phyloP scores from a whole-genome alignment of 1,284 basidiomycete species.

The Moesziomyces antarcticus region DNA sequence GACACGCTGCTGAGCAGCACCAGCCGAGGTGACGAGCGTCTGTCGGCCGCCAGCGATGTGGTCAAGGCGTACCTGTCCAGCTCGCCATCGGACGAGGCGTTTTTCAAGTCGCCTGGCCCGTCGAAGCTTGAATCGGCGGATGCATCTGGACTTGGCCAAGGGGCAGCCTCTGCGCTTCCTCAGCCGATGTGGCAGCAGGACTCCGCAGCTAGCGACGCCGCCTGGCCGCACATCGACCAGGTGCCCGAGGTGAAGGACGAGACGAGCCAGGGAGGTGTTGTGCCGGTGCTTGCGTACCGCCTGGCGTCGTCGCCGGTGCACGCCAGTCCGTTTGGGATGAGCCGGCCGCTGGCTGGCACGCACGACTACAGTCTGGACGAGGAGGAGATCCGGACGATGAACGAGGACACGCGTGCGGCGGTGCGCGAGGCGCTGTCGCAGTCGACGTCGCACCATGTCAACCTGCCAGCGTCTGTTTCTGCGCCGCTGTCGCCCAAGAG shows the following conservation, averaged over 20 bases:
- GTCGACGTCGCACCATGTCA: conserved; percentile 24
- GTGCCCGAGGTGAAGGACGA: neutral
- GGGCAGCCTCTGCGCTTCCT: neutral
- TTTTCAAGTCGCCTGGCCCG: conserved; percentile 13
- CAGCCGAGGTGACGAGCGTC: conserved; percentile 6
- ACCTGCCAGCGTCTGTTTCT: conserved; percentile 11
- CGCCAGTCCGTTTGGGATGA: conserved; percentile 1
- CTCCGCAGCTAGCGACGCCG: neutral
- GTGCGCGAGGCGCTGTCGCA: conserved; percentile 44
- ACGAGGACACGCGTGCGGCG: conserved; percentile 35
- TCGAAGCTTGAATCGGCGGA: neutral
- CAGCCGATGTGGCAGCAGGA: neutral
- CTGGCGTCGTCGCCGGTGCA: conserved; percentile 23
- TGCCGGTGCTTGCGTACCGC: conserved; percentile 15
- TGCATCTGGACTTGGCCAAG: neutral
- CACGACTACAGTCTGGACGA: conserved; percentile 34
- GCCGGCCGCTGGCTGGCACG: conserved; percentile 10
- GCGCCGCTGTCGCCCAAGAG: conserved; percentile 18
- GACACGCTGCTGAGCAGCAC: conserved; percentile 35
- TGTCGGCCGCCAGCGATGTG: conserved; percentile 20
- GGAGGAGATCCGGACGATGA: conserved; percentile 45
- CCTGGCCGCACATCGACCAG: too few relatives aligned
- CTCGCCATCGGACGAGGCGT: conserved; percentile 30
- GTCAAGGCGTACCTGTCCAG: conserved; percentile 27
- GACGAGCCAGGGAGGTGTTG: neutral